Evolutionary conservation across 2,329 filamentous ascomycete genomes (phyloP), one percentile per base, ranked within the genome.

Genomic region (Alternaria sp.): DNA sequence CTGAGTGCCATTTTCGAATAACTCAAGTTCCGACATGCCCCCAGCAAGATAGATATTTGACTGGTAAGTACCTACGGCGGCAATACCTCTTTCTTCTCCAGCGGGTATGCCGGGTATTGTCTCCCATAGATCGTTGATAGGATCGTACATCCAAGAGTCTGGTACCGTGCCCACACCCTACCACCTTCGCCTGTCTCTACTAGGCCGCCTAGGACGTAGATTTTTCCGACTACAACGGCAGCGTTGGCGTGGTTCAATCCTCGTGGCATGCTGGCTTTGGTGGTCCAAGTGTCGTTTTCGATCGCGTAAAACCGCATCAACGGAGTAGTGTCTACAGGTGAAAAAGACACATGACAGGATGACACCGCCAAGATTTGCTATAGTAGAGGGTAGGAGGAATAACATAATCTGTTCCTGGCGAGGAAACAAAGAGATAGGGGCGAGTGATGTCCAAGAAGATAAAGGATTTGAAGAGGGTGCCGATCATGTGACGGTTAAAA

Each of bases 331-430:
- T 37, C 36, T 31, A 65, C 29, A 6, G 62, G 48, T 8, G 52
- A 7, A 13, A 37, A 28, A n/a, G 33, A 33, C 11, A 31, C 40
- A 11, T n/a, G 37, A 46, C 4, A 62, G 63, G 5, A 65, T 56
- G 17, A 71, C 58, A 21, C 71, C 70, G 40, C 70, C 69, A 6
- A 73, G 41, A 29, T 72, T 67, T 14, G 51, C 55, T 37, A 72
- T 57, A 7, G 62, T 67, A 24, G 51, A 60, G 5, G 65, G 68
- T 9, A 63, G 58, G 2, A 71, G 49, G 45, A 64, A 66, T 10
- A 72, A 41, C 0, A 68, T 70, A 3, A 58, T 62, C 45, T 72
- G 70, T 55, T 72, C 70, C 62, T 72, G 70, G n/a, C 67, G 61
- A 11, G 69, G 37, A 2, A 39, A 29, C 8, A 67, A 10, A 1